Evolutionary conservation across 208 protist genomes (phyloP).

Genomic region (Trypanosoma congolense): DNA sequence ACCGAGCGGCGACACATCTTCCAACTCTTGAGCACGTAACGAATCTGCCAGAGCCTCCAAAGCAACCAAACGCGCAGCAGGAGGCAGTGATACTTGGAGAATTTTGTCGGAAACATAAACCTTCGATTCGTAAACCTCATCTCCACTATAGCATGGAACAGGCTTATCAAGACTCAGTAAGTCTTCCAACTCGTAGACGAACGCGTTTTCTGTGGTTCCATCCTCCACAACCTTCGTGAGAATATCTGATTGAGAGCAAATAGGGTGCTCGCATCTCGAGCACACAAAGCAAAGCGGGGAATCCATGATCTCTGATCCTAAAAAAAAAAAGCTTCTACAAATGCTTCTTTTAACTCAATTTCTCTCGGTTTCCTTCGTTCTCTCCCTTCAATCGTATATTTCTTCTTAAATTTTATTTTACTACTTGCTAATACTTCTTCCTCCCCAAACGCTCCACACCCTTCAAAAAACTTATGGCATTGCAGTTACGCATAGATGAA

Average conservation of each 20-base stretch:
- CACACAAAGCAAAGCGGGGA: constrained; percentile 63
- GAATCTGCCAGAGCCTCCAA: constrained; percentile 63
- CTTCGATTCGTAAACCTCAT: constrained; percentile 45
- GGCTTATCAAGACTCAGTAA: constrained; percentile 55
- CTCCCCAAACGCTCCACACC: too few species aligned
- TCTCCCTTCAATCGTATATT: too few species aligned
- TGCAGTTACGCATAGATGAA: too few species aligned
- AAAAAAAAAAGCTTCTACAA: background rate
- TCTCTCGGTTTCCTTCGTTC: too few species aligned
- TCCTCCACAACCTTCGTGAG: constrained; percentile 28
- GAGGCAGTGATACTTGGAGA: constrained; percentile 44
- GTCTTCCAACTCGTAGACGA: constrained; percentile 69
- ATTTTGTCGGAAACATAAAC: constrained; percentile 55
- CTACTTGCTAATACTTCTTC: too few species aligned
- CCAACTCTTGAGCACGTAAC: constrained; percentile 26
- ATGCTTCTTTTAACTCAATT: too few species aligned
- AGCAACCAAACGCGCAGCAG: constrained; percentile 45
- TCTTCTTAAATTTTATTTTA: too few species aligned
- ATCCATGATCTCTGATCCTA: background rate
- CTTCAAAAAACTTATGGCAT: too few species aligned
- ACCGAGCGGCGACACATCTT: constrained; percentile 17
- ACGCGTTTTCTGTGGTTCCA: constrained; percentile 54
- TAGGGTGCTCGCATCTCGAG: constrained; percentile 71
- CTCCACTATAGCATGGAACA: constrained; percentile 80
- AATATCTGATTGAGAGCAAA: constrained; percentile 54